These are phyloP conservation scores for Boletus coffeatus DNA, from an alignment of 1,284 basidiomycete species.

Conservation along the genomic window DNA sequence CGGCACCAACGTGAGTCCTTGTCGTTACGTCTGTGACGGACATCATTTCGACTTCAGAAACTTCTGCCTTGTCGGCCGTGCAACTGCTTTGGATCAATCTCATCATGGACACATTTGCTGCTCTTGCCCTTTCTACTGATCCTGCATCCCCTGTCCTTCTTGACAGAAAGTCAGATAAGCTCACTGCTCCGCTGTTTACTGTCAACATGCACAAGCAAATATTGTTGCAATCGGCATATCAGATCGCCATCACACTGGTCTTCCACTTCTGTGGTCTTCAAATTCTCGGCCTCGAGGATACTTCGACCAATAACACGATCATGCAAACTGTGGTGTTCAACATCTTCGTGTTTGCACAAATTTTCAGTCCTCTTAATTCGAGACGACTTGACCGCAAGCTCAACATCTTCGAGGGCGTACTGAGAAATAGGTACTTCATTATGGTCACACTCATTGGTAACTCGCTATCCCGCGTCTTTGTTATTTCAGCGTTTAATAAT, in stretches of 20 bases:
- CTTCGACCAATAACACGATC: constrained; percentile 41
- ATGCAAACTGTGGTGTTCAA: constrained; percentile 94
- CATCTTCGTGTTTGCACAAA: constrained; percentile 93
- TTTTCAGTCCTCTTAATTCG: constrained; percentile 93
- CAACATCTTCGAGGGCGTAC: constrained; percentile 87
- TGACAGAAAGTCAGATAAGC: constrained; percentile 87
- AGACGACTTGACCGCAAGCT: constrained; percentile 80
- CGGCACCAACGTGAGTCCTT: too few species aligned
- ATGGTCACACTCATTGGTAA: constrained; percentile 80
- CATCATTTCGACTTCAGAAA: constrained; percentile 37
- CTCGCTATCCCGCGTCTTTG: constrained; percentile 12
- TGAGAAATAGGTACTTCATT: constrained; percentile 83
- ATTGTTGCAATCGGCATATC: constrained; percentile 84
- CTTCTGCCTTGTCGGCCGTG: constrained; percentile 89
- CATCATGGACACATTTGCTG: constrained; percentile 98
- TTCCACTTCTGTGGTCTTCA: constrained; percentile 82
- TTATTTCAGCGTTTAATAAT: background rate
- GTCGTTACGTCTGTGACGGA: too few species aligned
- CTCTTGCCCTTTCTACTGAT: constrained; percentile 94
- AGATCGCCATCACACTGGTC: constrained; percentile 78
- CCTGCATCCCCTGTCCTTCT: constrained; percentile 81
- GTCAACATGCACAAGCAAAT: constrained; percentile 97
- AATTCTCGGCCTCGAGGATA: constrained; percentile 62
- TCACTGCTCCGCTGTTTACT: constrained; percentile 84
- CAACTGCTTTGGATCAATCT: constrained; percentile 98